Conservation (phyloP, 345 rosid genomes). For the Luvunga scandens region DNA sequence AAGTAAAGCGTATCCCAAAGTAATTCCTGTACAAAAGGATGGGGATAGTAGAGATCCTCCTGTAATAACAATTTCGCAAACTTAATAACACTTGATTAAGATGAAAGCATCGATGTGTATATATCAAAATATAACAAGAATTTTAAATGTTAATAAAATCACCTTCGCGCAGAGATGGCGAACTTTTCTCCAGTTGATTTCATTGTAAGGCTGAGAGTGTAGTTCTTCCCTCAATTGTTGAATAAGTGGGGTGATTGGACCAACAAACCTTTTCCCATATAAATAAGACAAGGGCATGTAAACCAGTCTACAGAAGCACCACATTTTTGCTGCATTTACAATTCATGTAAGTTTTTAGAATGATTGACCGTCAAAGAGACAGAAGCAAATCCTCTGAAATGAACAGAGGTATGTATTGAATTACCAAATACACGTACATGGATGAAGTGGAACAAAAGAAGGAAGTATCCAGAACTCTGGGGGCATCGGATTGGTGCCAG, state of each 20-base stretch:
- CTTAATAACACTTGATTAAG: background rate
- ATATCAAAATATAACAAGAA: conserved; percentile 2
- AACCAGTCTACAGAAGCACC: no score
- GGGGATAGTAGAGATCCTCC: no score
- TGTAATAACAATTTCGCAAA: background rate
- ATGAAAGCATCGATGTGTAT: background rate
- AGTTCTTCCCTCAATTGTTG: conserved; percentile 31
- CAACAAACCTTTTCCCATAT: no score
- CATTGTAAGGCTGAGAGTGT: conserved; percentile 23
- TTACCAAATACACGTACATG: conserved; percentile 17
- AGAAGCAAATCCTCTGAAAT: no score
- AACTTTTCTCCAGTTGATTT: conserved; percentile 20
- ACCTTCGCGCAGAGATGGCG: conserved; percentile 21
- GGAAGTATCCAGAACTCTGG: conserved; percentile 38
- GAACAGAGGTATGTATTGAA: background rate
- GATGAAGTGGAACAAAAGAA: conserved; percentile 28
- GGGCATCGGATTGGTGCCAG: conserved; percentile 34
- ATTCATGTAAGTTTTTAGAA: no score
- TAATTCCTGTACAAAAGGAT: conserved; percentile 19
- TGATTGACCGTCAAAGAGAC: no score
- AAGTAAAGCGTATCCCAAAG: conserved; percentile 28
- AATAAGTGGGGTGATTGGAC: conserved; percentile 34
- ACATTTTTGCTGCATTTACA: no score
- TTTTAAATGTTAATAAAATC: background rate
- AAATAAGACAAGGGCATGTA: no score